Evolutionary conservation across 345 rosid genomes (phyloP), one percentile per base, ranked within the genome.

Genomic region (Cardamine chenopodiifolia): DNA sequence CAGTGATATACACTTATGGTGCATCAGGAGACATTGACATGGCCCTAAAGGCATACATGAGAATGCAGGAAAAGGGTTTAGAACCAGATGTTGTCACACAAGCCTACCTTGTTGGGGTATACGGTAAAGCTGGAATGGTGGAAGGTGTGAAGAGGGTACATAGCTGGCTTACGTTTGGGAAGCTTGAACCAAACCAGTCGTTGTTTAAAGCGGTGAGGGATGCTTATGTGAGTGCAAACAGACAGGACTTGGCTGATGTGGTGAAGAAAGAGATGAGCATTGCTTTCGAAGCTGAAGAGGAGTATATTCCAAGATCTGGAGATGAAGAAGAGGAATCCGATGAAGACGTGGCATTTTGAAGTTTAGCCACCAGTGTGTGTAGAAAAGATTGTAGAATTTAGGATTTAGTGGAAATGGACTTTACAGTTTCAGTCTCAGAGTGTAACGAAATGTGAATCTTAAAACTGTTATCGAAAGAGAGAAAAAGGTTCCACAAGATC

Each of bases 91-190:
- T 86, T 19, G 85, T 88, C 48, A 91, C 98, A 9, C 83, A 72
- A 35, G 84, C 86, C 18, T 75, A 82, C 82, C 86, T 93, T 34
- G 90, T 84, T 39, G 82, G 74, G 68, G 82, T 96, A 68, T 91
- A 93, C 39, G 94, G 92, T 28, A 91, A 83, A 79, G 91, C 97
- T 53, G 92, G 93, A 20, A 88, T 93, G 93, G 75, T 89, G 42
- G 92, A 89, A 74, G 98, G 96, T 48, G 90, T 90, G 78, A 89
- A 85, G 78, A 85, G 90, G 72, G 83, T 90, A 56, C 85, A 89
- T 71, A 78, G 82, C 68, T 74, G 79, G 58, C 28, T 90, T 39
- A 86, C 86, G 63, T 84, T 81, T 74, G 86, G 90, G 47, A 88
- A 80, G 73, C 79, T 85, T 2, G 78, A 86, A 65, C 86, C 83